These are phyloP conservation scores for Sisymbrium altissimum DNA, from an alignment of 345 rosid genomes.

Conservation along the genomic window DNA sequence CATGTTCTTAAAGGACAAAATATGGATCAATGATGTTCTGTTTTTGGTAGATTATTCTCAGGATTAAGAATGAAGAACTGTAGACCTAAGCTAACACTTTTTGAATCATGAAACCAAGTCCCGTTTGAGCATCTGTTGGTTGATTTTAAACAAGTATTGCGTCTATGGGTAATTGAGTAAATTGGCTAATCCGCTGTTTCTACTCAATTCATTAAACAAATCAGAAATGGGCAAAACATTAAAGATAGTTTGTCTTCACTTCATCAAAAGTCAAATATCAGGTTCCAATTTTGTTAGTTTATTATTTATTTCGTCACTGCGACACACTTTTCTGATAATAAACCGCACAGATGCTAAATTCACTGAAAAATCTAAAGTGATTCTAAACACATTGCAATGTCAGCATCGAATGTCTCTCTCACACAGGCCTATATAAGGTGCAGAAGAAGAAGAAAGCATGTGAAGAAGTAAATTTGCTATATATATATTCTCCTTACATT, in stretches of 20 bases:
- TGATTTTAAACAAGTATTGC: background rate
- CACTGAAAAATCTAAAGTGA: background rate
- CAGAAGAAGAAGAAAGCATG: conserved; percentile 16
- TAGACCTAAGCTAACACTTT: background rate
- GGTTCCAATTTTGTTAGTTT: background rate
- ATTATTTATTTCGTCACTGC: background rate
- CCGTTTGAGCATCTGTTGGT: background rate
- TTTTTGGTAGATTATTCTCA: conserved; percentile 2
- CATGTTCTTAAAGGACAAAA: background rate
- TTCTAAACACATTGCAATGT: conserved; percentile 25
- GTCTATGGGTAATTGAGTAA: background rate
- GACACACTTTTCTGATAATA: conserved; percentile 19
- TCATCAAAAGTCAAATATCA: conserved; percentile 2
- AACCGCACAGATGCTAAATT: conserved; percentile 13
- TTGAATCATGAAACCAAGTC: background rate
- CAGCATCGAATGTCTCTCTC: conserved; percentile 16
- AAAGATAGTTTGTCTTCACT: conserved; percentile 11
- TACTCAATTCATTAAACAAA: background rate
- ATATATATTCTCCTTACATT: conserved; percentile 1
- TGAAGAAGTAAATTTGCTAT: background rate
- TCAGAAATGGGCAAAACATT: background rate
- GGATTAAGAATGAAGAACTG: background rate
- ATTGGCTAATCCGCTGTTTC: background rate
- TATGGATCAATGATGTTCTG: conserved; percentile 3
- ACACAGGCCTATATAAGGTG: background rate